phyloP scores from a whole-genome alignment of 306 rosid genomes.

The Cucurbita moschata region DNA sequence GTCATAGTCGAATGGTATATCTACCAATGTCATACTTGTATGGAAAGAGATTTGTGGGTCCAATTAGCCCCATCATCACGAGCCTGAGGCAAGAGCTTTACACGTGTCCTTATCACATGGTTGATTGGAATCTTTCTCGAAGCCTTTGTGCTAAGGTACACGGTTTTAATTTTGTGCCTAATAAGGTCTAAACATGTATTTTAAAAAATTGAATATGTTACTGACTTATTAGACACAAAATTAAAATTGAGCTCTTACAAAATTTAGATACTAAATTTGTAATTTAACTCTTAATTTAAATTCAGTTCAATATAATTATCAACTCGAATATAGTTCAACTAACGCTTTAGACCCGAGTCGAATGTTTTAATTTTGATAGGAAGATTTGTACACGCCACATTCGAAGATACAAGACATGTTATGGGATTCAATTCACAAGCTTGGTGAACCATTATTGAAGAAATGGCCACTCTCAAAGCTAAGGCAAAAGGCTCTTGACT shows the following conservation, averaged over 20 bases:
- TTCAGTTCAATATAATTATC: no score
- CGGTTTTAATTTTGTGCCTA: no score
- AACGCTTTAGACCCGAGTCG: no score
- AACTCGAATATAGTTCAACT: no score
- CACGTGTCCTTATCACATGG: conserved; percentile 27
- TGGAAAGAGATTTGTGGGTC: conserved; percentile 49
- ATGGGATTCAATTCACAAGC: conserved; percentile 37
- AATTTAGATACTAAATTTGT: no score
- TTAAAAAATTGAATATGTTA: no score
- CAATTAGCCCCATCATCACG: conserved; percentile 13
- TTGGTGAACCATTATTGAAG: conserved; percentile 45
- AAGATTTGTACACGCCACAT: conserved; percentile 40
- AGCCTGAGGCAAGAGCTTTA: conserved; percentile 47
- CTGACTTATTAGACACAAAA: no score
- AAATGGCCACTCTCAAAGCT: conserved; percentile 51
- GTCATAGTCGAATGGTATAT: conserved; percentile 52
- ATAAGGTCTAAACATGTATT: no score
- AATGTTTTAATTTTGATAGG: conserved; percentile 15
- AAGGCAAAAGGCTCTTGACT: conserved; percentile 38
- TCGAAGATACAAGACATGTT: conserved; percentile 32
- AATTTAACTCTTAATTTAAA: no score
- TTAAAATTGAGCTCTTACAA: no score
- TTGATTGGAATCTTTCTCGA: conserved; percentile 39
- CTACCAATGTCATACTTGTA: conserved; percentile 60
- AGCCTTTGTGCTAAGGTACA: conserved; percentile 39